Percentiles rank a stretch among this genome's conserved stretches.
These are phyloP conservation scores for Isatis tinctoria DNA, from an alignment of 345 rosid genomes.

Conservation along the genomic window DNA sequence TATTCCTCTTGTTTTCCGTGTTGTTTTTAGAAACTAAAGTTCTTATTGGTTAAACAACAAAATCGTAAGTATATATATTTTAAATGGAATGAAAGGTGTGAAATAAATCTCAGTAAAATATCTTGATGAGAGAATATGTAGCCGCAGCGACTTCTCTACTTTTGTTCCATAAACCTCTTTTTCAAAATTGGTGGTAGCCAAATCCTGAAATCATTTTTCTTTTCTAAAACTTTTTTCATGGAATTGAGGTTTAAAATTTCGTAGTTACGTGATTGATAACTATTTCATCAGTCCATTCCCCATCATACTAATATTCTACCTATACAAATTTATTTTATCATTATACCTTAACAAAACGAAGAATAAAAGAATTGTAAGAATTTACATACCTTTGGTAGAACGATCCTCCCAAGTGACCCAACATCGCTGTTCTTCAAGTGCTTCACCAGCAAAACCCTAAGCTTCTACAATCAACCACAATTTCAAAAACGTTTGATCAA, in stretches of 20 bases:
- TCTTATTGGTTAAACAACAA: background rate
- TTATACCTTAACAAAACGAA: background rate
- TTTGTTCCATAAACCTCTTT: background rate
- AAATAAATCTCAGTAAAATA: background rate
- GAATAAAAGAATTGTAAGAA: conserved; percentile 11
- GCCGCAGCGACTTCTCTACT: background rate
- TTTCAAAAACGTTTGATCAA: background rate
- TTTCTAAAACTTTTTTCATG: background rate
- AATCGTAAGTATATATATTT: background rate
- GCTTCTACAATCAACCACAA: conserved; percentile 40
- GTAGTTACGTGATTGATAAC: background rate
- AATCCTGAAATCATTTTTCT: background rate
- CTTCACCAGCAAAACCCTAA: conserved; percentile 57
- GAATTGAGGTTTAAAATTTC: background rate
- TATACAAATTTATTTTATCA: background rate
- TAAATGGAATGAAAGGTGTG: background rate
- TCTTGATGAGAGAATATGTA: background rate
- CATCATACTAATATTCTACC: background rate
- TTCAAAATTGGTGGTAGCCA: background rate
- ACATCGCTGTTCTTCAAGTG: conserved; percentile 79
- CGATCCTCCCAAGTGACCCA: conserved; percentile 73
- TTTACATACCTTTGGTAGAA: conserved; percentile 77
- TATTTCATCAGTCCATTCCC: background rate
- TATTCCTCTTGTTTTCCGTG: background rate
- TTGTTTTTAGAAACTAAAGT: background rate